A percentile compares a stretch with the other conserved stretches of the same genome.
Evolutionary conservation across 2,329 filamentous ascomycete genomes (phyloP).

Genomic region (Pseudovirgaria hyperparasitica): DNA sequence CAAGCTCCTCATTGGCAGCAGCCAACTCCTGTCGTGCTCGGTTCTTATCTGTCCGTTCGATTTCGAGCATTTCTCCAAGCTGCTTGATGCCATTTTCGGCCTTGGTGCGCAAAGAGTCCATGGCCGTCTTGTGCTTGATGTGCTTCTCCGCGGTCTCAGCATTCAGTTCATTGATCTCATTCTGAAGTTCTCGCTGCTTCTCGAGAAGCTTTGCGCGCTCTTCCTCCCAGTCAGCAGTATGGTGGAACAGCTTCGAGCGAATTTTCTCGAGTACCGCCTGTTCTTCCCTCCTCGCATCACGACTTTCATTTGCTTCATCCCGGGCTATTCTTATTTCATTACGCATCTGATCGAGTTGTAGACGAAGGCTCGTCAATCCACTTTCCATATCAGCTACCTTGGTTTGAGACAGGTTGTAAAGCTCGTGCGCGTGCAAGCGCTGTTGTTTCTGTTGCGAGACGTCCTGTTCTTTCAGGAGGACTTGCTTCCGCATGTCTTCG

Average conservation of each 20-base stretch:
- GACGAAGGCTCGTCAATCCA: slow-evolving; percentile 15
- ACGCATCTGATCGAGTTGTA: slow-evolving; percentile 19
- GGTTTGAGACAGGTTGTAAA: slow-evolving; percentile 14
- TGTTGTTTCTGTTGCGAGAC: slow-evolving; percentile 12
- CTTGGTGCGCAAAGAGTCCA: slow-evolving; percentile 18
- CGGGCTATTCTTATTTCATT: slow-evolving; percentile 13
- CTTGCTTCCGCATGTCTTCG: slow-evolving; percentile 9
- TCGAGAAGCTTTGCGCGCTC: slow-evolving; percentile 18
- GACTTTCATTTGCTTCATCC: slow-evolving; percentile 14
- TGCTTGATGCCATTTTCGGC: slow-evolving; percentile 23
- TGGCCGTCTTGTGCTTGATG: slow-evolving; percentile 14
- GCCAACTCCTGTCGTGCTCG: slow-evolving; percentile 16
- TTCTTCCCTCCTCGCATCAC: slow-evolving; percentile 13
- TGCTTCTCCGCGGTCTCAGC: slow-evolving; percentile 14
- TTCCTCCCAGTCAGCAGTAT: slow-evolving; percentile 16
- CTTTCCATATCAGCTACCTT: slow-evolving; percentile 17
- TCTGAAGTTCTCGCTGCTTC: slow-evolving; percentile 13
- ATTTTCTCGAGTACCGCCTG: slow-evolving; percentile 15
- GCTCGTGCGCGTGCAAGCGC: slow-evolving; percentile 15
- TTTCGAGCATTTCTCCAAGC: slow-evolving; percentile 16
- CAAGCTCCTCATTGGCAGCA: slow-evolving; percentile 10
- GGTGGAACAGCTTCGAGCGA: slow-evolving; percentile 14
- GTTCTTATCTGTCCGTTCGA: slow-evolving; percentile 20
- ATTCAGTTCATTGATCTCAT: slow-evolving; percentile 14
- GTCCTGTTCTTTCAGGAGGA: slow-evolving; percentile 14